Base-by-base conservation (phyloP, 2,329 filamentous ascomycete genomes). In the Fusarium veterinarium region DNA sequence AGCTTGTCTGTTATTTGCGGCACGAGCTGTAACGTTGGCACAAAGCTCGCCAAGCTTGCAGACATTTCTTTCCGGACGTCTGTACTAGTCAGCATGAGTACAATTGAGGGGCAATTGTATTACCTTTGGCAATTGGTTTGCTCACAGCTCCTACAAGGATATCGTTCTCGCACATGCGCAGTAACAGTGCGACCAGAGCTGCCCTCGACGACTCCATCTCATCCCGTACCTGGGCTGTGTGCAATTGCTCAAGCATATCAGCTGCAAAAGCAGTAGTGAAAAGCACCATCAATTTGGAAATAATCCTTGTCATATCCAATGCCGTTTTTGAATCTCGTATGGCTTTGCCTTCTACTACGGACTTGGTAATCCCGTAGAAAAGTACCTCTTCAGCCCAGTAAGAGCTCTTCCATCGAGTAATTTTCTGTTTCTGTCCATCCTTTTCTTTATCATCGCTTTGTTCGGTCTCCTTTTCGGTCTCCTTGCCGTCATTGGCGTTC, bases 301-400 rank as follows among this genome's bases (percentile, higher is more conserved):
- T 84, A 46, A 86, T 79, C 59, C 81, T 81, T 30, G 86, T 84
- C 41, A 90, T 79, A 25, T 86, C 83, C 13, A 90, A 74, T 0
- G 86, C 88, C n/a, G 87, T 85, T 33, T 84, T 79, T 20, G 81
- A 76, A 30, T 82, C 83, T 63, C 79, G 81, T 52, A 90, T 87
- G 3, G 84, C 85, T 2, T 78, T 81, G 0, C 86, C 88, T 52
- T 88, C 84, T 3, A 86, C 92, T 56, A 98, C 95, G 1, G 92
- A 93, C 82, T 97, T 97, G 5, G 94, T 94, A 56, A 99, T 94
- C 7, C 95, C 91, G 81, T 97, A 97, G 78, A 98, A 92, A 82
- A 98, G 93, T 56, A 96, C 91, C 83, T 98, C 97, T 80, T 99
- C 96, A 1, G 92, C 81, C 67, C 84, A 84, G 71, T 89, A 90